Conservation (phyloP, 257 asterid species). For the Apocynum venetum region DNA sequence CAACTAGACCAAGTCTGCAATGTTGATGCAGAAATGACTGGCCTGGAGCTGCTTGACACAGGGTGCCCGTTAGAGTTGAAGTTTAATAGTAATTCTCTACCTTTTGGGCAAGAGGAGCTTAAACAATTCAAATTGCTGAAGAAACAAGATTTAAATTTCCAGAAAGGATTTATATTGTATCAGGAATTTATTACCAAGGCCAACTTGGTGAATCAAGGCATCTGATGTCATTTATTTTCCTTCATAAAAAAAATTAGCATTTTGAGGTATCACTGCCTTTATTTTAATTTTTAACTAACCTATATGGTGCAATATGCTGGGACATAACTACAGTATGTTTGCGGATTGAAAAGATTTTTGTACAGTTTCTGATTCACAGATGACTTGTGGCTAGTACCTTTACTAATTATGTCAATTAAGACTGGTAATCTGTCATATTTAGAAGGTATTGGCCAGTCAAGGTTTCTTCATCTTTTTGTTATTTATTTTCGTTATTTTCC, state of each 20-base stretch:
- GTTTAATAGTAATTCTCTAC: constrained; percentile 25
- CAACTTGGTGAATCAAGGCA: background rate
- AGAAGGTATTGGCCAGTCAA: background rate
- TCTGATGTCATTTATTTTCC: background rate
- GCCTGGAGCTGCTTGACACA: constrained; percentile 43
- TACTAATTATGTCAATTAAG: background rate
- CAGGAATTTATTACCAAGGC: constrained; percentile 35
- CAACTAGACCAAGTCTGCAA: constrained; percentile 25
- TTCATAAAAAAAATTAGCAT: background rate
- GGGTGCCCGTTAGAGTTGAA: constrained; percentile 58
- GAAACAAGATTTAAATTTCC: constrained; percentile 44
- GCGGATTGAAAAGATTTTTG: background rate
- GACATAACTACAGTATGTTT: background rate
- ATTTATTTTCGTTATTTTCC: background rate
- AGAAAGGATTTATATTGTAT: constrained; percentile 37
- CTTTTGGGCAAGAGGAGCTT: constrained; percentile 41
- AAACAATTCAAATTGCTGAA: constrained; percentile 38
- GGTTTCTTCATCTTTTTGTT: background rate
- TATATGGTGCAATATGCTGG: background rate
- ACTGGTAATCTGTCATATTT: background rate
- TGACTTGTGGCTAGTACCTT: background rate
- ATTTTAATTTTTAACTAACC: background rate
- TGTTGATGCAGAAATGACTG: constrained; percentile 31
- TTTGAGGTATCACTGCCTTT: background rate
- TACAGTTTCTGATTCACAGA: background rate